Base-by-base conservation (phyloP, 345 rosid genomes). In the Eucalyptus globulus region DNA sequence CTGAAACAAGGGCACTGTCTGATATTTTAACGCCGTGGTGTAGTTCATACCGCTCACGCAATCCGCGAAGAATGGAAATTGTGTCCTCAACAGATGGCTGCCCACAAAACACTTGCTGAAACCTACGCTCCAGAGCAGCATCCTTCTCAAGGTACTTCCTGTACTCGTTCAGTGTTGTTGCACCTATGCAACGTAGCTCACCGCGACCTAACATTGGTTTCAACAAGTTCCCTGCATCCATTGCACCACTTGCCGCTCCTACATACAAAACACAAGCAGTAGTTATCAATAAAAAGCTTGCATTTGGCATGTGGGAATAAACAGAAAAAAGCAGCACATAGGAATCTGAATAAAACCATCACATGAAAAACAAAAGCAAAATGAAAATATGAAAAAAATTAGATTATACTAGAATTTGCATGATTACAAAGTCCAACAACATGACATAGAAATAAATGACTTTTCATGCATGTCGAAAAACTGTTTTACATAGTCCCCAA, bases 181-280 rank as follows among this genome's bases (percentile, higher is more conserved):
- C 99, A 89, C 99, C 99, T 16, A 98, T 97, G 91, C 99, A 96
- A 72, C 97, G 93, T 40, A 97, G 96, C 92, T 97, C 99, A 89
- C 99, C 99, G 49, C 99, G 95, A 76, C 99, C 99, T 80, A 97
- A 96, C 98, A 97, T 96, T 72, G 99, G 98, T 90, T 97, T 97
- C 93, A 97, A 91, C 90, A 97, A 92, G 93, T 97, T 97, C 88
- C 99, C 98, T 76, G 99, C 99, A 92, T 97, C 99, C 99, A 97
- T 95, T 86, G 97, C 98, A 87, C 98, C 98, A 93, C 92, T 91
- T 16, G 92, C 89, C 80, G 96, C 95, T 89, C 99, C 99, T 97
- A 89, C 56, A 89, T 86, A 40, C 29, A 37, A 31, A 31, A 40
- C 19, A 67, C 50, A 47, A 88, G 24, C 19, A 72, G 34, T 13